phyloP scores from a whole-genome alignment of 768 basidiomycete genomes.

The Lyophyllum atratum region DNA sequence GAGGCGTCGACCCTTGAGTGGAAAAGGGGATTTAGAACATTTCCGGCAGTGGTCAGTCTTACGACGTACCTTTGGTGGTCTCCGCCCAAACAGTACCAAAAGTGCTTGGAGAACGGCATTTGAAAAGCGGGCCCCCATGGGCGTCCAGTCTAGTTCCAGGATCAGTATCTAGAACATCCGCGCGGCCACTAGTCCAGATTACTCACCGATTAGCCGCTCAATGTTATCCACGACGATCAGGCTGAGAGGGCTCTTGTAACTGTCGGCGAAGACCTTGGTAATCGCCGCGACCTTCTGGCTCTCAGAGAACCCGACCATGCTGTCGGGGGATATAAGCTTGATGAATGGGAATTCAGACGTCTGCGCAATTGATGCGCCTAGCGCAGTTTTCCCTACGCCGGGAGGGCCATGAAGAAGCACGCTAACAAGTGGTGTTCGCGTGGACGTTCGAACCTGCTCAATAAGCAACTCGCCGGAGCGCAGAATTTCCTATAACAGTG shows the following conservation, averaged over 20 bases:
- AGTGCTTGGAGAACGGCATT: constrained; percentile 91
- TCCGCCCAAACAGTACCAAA: constrained; percentile 82
- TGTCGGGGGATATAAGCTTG: constrained; percentile 94
- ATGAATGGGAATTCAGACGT: constrained; percentile 96
- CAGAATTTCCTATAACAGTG: constrained; percentile 68
- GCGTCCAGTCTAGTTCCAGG: constrained; percentile 79
- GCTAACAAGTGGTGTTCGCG: constrained; percentile 89
- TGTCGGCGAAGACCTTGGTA: constrained; percentile 91
- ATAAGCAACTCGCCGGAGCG: constrained; percentile 87
- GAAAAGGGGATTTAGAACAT: constrained; percentile 1
- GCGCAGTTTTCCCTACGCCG: constrained; percentile 91
- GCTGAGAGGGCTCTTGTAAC: constrained; percentile 96
- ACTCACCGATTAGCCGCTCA: constrained; percentile 86
- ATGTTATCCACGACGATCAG: constrained; percentile 95
- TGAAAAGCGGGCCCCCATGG: constrained; percentile 95
- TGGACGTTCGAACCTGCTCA: constrained; percentile 90
- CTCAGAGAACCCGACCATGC: constrained; percentile 97
- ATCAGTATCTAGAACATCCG: background rate
- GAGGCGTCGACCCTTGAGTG: constrained; percentile 78
- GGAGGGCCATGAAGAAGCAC: constrained; percentile 88
- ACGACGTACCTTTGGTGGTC: constrained; percentile 85
- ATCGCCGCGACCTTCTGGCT: constrained; percentile 88
- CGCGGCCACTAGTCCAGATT: background rate
- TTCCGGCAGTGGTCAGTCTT: background rate
- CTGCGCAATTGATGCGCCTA: constrained; percentile 93